These are phyloP conservation scores for Venturia nashicola DNA, from an alignment of 2,329 filamentous ascomycete species.

Conservation along the genomic window DNA sequence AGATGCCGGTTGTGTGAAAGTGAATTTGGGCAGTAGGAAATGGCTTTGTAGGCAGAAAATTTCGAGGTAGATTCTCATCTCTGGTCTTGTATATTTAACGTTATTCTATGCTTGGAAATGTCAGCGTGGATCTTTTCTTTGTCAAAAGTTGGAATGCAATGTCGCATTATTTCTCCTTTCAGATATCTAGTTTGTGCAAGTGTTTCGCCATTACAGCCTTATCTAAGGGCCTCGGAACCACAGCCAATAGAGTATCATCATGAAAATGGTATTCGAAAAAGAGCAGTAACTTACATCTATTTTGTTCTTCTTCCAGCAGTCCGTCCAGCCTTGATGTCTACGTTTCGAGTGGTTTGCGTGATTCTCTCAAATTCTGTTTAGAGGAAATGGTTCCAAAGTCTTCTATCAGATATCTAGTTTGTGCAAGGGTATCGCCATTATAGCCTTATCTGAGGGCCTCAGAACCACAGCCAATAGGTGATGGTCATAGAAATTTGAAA, in stretches of 20 bases:
- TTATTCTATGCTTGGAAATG: background rate
- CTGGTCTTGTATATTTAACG: background rate
- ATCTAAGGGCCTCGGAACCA: background rate
- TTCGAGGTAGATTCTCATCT: background rate
- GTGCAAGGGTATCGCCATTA: slow-evolving; percentile 1
- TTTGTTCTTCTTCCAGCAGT: background rate
- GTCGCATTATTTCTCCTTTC: background rate
- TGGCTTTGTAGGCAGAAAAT: too few species aligned
- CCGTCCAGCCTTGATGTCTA: background rate
- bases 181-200: slow-evolving; percentile 4
- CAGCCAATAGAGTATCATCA: background rate
- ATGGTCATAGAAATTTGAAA: background rate
- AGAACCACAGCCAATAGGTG: slow-evolving; percentile 3
- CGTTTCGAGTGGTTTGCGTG: background rate
- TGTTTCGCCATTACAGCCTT: background rate
- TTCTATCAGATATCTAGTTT: slow-evolving; percentile 1
- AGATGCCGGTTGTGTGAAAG: background rate
- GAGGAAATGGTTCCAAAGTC: too few species aligned
- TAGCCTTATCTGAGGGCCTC: slow-evolving; percentile 4
- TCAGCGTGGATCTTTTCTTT: background rate
- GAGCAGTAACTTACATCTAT: background rate
- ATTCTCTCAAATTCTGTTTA: background rate
- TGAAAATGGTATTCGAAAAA: background rate
- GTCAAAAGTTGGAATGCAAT: background rate
- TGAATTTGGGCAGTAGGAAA: background rate